Evolutionary conservation across 2,329 filamentous ascomycete species (phyloP).

Genomic region (Fusarium ambrosium): DNA sequence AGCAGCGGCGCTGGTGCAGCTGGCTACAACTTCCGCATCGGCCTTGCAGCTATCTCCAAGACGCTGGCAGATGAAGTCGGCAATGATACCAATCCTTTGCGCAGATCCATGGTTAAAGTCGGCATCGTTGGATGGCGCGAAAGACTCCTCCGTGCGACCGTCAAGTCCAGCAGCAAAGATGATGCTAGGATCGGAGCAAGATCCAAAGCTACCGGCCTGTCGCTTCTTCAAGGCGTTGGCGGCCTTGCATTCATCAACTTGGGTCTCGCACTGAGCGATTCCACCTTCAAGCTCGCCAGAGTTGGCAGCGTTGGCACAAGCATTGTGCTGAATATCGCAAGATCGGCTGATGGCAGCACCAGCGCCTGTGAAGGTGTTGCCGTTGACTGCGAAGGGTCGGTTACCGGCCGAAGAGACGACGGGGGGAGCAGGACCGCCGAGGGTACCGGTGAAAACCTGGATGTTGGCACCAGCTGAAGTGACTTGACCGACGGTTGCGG

Average conservation of each 20-base stretch:
- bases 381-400: conserved; percentile 66
- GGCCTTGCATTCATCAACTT: conserved; percentile 5
- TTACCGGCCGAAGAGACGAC: conserved; percentile 54
- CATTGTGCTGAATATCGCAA: conserved; percentile 65
- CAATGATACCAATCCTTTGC: neutral
- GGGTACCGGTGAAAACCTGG: conserved; percentile 60
- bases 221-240: conserved; percentile 2
- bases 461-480: conserved; percentile 52
- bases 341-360: conserved; percentile 62
- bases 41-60: neutral
- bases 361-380: conserved; percentile 65
- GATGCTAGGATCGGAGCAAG: neutral
- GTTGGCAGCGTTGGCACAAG: conserved; percentile 64
- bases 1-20: neutral
- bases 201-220: neutral
- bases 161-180: neutral
- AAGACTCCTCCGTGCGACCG: neutral
- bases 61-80: neutral
- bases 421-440: conserved; percentile 58
- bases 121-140: neutral
- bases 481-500: neutral
- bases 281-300: conserved; percentile 51
- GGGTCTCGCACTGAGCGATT: conserved; percentile 21
- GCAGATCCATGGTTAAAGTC: neutral
- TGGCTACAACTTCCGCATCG: neutral